phyloP scores from a whole-genome alignment of 2,329 filamentous ascomycete species.

The Colletotrichum echinochloae region DNA sequence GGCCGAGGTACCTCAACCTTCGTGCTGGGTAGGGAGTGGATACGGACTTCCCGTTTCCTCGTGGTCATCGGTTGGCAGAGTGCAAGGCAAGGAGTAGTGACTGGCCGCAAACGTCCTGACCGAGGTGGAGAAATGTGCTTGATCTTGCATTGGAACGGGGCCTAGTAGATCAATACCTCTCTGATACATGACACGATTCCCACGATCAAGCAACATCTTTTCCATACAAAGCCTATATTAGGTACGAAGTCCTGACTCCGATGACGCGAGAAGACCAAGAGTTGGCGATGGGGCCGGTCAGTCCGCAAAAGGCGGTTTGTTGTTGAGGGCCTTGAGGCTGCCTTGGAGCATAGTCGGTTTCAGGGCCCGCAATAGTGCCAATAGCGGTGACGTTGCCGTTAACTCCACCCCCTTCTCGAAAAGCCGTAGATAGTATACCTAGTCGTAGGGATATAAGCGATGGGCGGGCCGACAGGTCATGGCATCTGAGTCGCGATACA shows the following conservation, averaged over 20 bases:
- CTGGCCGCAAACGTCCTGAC: slow-evolving; percentile 27
- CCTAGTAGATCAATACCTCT: slow-evolving; percentile 1
- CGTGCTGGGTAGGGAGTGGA: neutral
- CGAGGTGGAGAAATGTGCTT: slow-evolving; percentile 38
- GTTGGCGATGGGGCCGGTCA: slow-evolving; percentile 17
- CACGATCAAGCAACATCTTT: neutral
- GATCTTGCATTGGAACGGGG: slow-evolving; percentile 35
- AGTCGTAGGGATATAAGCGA: neutral
- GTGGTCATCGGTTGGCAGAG: slow-evolving; percentile 13
- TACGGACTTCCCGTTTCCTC: slow-evolving; percentile 5
- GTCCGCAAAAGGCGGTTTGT: slow-evolving; percentile 15
- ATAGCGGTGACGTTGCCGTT: neutral
- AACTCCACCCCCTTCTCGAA: too few species aligned
- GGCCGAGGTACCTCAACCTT: slow-evolving; percentile 3
- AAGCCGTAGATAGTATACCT: neutral
- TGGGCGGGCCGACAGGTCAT: neutral
- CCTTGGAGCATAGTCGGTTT: slow-evolving; percentile 23
- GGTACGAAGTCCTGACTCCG: neutral
- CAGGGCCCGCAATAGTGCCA: slow-evolving; percentile 27
- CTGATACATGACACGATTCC: slow-evolving; percentile 3
- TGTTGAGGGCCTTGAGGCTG: neutral
- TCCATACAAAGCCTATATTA: neutral
- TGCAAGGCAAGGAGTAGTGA: slow-evolving; percentile 5
- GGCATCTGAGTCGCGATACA: slow-evolving; percentile 5
- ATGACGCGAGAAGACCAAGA: neutral